These are phyloP conservation scores for Stephanodiscus triporus DNA, from an alignment of 108 stramenopile species.

Conservation along the genomic window DNA sequence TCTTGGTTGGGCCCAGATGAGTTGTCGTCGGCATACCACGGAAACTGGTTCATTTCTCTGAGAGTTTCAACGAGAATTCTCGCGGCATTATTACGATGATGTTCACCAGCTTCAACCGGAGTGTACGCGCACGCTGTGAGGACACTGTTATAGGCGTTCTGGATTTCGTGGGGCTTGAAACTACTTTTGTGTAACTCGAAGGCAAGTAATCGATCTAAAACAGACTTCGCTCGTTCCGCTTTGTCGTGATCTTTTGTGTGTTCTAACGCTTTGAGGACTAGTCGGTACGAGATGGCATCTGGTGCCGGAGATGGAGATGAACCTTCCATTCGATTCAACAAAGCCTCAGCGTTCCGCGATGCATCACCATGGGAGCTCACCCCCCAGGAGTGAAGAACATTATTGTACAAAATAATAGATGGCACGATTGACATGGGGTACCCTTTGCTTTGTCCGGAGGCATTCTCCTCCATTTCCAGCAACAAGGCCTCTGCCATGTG, in stretches of 20 bases:
- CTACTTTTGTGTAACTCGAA: not conserved
- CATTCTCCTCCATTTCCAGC: constrained; percentile 34
- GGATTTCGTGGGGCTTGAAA: constrained; percentile 10
- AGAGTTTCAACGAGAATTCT: constrained; percentile 40
- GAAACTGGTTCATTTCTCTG: constrained; percentile 24
- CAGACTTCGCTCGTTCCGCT: constrained; percentile 30
- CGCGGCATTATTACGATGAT: constrained; percentile 32
- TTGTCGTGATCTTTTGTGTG: constrained; percentile 33
- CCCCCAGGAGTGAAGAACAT: constrained; percentile 42
- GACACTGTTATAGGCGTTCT: constrained; percentile 32
- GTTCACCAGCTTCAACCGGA: constrained; percentile 16
- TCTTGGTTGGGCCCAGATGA: constrained; percentile 28
- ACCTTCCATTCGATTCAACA: constrained; percentile 36
- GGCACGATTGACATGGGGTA: not conserved
- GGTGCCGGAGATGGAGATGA: constrained; percentile 19
- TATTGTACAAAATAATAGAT: constrained; percentile 43
- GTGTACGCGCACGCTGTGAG: constrained; percentile 40
- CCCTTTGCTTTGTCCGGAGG: not conserved
- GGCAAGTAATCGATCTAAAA: constrained; percentile 18
- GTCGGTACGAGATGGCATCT: constrained; percentile 29
- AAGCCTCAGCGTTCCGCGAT: constrained; percentile 29
- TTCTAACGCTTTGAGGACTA: constrained; percentile 44
- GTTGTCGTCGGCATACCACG: not conserved
- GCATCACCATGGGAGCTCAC: constrained; percentile 29
- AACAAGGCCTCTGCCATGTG: constrained; percentile 37